A percentile compares a stretch with the other conserved stretches of the same genome.
Conservation (phyloP, 2,329 filamentous ascomycete genomes). For the Aurifilum marmelostoma region DNA sequence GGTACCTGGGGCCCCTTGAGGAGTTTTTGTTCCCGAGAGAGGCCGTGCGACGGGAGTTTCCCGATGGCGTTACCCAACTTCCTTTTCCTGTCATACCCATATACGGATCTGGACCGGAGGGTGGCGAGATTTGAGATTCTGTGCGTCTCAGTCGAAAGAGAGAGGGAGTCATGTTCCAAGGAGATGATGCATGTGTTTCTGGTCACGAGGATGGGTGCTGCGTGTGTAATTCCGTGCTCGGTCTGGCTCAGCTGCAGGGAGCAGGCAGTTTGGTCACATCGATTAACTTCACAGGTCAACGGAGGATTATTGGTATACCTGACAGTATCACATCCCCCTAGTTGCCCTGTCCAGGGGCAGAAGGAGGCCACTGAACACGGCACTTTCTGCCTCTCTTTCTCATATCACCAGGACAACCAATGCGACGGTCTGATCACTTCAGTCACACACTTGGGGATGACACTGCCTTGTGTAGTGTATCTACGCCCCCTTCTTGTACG, state of each 20-base stretch:
- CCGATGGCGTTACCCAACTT: neutral
- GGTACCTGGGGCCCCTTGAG: neutral
- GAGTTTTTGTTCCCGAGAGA: neutral
- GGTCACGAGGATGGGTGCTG: too few relatives aligned
- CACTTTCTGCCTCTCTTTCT: neutral
- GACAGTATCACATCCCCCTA: neutral
- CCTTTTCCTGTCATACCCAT: neutral
- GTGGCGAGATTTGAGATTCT: neutral
- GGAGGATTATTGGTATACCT: neutral
- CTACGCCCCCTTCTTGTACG: too few relatives aligned
- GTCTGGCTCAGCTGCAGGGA: too few relatives aligned
- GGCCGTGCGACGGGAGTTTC: conserved; percentile 4
- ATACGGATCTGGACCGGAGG: neutral
- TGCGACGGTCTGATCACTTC: too few relatives aligned
- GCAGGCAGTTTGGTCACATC: neutral
- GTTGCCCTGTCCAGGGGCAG: neutral
- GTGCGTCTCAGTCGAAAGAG: too few relatives aligned
- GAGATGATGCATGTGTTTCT: too few relatives aligned
- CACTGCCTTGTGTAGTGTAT: neutral
- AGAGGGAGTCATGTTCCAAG: too few relatives aligned
- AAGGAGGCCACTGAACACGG: neutral
- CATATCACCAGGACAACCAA: too few relatives aligned
- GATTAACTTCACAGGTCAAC: neutral
- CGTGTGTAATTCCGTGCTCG: too few relatives aligned
- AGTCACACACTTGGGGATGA: too few relatives aligned